Conservation (phyloP, 805 yeast genomes). For the Nakazawaea anatomiae region DNA sequence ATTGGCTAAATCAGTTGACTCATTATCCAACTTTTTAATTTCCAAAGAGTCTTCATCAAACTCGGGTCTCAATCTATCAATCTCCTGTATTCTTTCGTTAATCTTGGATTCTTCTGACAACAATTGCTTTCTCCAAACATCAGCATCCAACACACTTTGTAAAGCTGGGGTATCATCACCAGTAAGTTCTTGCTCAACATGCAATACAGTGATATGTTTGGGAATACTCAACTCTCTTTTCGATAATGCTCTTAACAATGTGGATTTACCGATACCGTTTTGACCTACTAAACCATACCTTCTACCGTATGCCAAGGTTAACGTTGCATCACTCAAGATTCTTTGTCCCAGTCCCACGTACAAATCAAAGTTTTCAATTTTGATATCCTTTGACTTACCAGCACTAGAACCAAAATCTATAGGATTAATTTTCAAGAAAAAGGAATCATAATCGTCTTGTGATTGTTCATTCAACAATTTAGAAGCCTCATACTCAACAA, state of each 20-base stretch:
- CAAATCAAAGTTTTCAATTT: slow-evolving; percentile 86
- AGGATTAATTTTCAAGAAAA: slow-evolving; percentile 93
- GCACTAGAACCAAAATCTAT: slow-evolving; percentile 82
- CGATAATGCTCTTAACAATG: slow-evolving; percentile 83
- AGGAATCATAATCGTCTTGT: slow-evolving; percentile 83
- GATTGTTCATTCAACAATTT: slow-evolving; percentile 64
- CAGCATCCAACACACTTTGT: slow-evolving; percentile 97
- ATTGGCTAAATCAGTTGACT: slow-evolving; percentile 77
- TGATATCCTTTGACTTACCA: slow-evolving; percentile 97
- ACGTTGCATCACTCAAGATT: slow-evolving; percentile 80
- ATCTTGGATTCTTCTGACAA: slow-evolving; percentile 70
- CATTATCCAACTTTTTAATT: slow-evolving; percentile 77
- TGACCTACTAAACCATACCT: slow-evolving; percentile 98
- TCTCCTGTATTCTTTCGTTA: slow-evolving; percentile 67
- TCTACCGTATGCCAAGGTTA: slow-evolving; percentile 85
- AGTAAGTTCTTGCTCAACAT: slow-evolving; percentile 94
- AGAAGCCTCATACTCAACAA: slow-evolving; percentile 91
- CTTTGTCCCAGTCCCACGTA: slow-evolving; percentile 96
- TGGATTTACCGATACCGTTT: slow-evolving; percentile 99
- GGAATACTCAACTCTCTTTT: slow-evolving; percentile 93
- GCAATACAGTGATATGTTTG: slow-evolving; percentile 89
- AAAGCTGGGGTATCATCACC: slow-evolving; percentile 91
- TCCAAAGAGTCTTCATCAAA: slow-evolving; percentile 75
- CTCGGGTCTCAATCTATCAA: slow-evolving; percentile 61
- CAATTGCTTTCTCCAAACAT: slow-evolving; percentile 95